Evolutionary conservation across 164 flowering plant species (phyloP).

Genomic region (Nymphaea thermarum): DNA sequence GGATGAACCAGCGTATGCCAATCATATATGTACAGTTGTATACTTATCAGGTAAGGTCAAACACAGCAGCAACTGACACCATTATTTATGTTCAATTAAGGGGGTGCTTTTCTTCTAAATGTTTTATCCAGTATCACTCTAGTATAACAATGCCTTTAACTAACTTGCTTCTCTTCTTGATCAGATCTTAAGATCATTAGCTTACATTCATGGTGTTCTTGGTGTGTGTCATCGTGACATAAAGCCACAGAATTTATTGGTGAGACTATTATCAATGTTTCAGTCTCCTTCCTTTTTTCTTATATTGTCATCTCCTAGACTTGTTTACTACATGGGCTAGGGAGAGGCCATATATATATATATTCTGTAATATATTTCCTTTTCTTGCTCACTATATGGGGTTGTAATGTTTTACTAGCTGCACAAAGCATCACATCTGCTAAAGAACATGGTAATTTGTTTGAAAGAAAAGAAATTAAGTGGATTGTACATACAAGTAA

Average conservation of each 20-base stretch:
- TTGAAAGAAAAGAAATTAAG: too few species aligned
- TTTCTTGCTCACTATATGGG: too few species aligned
- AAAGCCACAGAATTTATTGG: constrained; percentile 96
- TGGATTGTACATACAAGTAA: too few species aligned
- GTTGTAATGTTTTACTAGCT: not conserved
- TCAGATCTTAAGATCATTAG: constrained; percentile 83
- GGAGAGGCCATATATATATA: not conserved
- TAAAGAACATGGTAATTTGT: not conserved
- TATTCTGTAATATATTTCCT: too few species aligned
- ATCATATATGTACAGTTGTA: constrained; percentile 66
- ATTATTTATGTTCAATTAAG: not conserved
- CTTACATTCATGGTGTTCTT: constrained; percentile 70
- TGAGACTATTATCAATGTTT: constrained; percentile 16
- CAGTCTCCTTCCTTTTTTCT: not conserved
- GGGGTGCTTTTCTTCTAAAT: not conserved
- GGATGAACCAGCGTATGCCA: constrained; percentile 76
- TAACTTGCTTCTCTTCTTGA: constrained; percentile 7
- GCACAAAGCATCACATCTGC: not conserved
- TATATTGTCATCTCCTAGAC: not conserved
- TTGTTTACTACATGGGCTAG: not conserved
- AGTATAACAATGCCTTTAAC: not conserved
- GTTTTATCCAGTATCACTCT: not conserved
- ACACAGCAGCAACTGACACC: not conserved
- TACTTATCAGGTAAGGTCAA: constrained; percentile 67
- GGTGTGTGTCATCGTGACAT: constrained; percentile 98